Base-by-base conservation (phyloP, 805 yeast genomes). In the Suhomyces vadensis region DNA sequence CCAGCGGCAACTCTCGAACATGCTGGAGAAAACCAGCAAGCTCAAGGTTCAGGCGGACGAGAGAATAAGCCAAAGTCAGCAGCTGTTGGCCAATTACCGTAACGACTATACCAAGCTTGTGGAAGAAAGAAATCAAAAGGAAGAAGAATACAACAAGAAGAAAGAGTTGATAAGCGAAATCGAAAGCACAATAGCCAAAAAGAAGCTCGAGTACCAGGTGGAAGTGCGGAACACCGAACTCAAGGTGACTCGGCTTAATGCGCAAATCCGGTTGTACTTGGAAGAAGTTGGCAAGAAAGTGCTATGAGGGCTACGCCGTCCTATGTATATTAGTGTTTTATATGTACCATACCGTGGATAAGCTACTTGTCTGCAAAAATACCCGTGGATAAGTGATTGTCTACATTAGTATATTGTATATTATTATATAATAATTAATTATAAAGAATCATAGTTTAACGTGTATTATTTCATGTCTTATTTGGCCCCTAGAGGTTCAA, bases 181-280 rank as follows among this genome's bases (percentile, higher is more conserved):
- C 42, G 81, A 69, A 62, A 66, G 60, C 45, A 74, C 66, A 54
- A 73, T 63, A 42, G 53, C 52, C 60, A 71, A 53, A 52, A 59
- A 37, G 55, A 64, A 69, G 48, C 61, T 61, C 31, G 75, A 73
- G 11, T 77, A 75, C 48, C 80, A 80, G 40, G 56, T 55, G 20
- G 89, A 84, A 52, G 69, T 76, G 39, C 71, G 75, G 47, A 76
- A 71, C 27, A 71, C 82, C 6, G 78, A 77, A 44, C 58, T 69
- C 40, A 85, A 82, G 53, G 68, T 81, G 43, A 74, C 79, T 17
- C 68, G 74, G 46, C 67, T 85, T 44, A 78, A 78, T 45, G 68
- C 79, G 7, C 85, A 80, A 51, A 69, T 85, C 33, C 69, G 69
- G 47, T 60, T 71, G 43, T 85, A 85, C 52, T 54, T 81, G 41